Evolutionary conservation across 805 yeast genomes (phyloP).

Genomic region (Wickerhamomyces tratensis): DNA sequence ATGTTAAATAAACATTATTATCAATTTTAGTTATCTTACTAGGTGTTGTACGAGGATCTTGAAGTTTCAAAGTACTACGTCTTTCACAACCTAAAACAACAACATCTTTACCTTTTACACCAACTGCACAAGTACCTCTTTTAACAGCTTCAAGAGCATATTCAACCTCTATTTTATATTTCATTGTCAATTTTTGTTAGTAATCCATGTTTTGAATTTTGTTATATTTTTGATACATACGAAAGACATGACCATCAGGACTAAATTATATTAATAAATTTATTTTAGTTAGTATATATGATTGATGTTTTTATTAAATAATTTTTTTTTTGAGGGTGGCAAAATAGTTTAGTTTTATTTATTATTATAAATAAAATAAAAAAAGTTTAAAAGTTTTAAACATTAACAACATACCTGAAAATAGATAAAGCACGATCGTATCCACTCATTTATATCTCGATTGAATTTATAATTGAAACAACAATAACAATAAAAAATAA

Average conservation of each 20-base stretch:
- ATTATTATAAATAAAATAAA: too few species aligned
- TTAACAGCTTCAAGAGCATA: slow-evolving; percentile 97
- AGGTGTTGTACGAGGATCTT: slow-evolving; percentile 94
- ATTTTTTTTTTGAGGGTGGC: slow-evolving; percentile 5
- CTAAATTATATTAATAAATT: slow-evolving; percentile 23
- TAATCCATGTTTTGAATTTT: too few species aligned
- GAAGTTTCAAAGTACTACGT: slow-evolving; percentile 88
- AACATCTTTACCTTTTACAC: slow-evolving; percentile 80
- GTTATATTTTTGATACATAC: slow-evolving; percentile 29
- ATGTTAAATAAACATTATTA: slow-evolving; percentile 82
- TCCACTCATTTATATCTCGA: slow-evolving; percentile 65
- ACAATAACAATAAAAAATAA: too few species aligned
- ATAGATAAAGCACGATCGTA: slow-evolving; percentile 98
- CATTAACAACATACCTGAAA: slow-evolving; percentile 60
- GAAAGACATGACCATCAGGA: slow-evolving; percentile 99
- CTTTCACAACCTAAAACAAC: slow-evolving; percentile 96
- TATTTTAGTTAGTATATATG: slow-evolving; percentile 6
- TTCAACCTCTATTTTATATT: slow-evolving; percentile 61
- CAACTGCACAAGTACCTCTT: slow-evolving; percentile 97
- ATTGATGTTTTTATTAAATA: slow-evolving; percentile 16
- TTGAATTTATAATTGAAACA: background rate
- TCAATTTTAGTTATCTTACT: slow-evolving; percentile 89
- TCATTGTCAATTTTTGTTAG: background rate
- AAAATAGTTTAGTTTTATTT: too few species aligned
- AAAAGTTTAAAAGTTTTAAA: background rate